Percentiles rank a stretch among this genome's conserved stretches.
phyloP scores from a whole-genome alignment of 2,329 filamentous ascomycete species.

The Stachybotrys elegans region DNA sequence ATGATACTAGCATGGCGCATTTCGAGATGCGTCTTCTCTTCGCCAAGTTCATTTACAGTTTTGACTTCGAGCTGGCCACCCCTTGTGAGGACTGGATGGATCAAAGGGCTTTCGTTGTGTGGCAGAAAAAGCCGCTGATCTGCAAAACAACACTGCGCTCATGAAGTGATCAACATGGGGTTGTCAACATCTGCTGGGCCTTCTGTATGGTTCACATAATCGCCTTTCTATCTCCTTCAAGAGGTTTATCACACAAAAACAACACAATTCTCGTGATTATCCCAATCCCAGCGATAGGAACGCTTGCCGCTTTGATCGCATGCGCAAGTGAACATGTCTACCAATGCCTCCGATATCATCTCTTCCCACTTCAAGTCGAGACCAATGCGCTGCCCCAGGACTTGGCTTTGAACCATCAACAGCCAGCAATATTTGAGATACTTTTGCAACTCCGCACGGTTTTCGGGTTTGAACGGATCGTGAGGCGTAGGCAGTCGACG shows the following conservation, averaged over 20 bases:
- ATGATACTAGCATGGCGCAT: neutral
- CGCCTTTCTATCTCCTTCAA: too few relatives aligned
- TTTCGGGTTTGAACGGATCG: slow-evolving; percentile 12
- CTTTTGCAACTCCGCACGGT: slow-evolving; percentile 15
- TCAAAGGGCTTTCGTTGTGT: neutral
- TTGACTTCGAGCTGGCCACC: neutral
- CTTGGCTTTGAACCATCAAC: slow-evolving; percentile 17
- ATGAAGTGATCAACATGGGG: too few relatives aligned
- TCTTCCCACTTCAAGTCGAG: slow-evolving; percentile 6
- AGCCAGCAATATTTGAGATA: slow-evolving; percentile 23
- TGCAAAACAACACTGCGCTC: too few relatives aligned
- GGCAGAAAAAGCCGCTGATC: neutral
- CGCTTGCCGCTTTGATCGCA: too few relatives aligned
- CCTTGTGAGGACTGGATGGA: neutral
- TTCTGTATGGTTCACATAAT: too few relatives aligned
- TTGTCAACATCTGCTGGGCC: too few relatives aligned
- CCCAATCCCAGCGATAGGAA: too few relatives aligned
- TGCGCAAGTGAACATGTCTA: slow-evolving; percentile 4
- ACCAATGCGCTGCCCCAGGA: slow-evolving; percentile 15
- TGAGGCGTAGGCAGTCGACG: slow-evolving; percentile 8
- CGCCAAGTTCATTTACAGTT: neutral
- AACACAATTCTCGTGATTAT: too few relatives aligned
- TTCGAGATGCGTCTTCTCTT: neutral
- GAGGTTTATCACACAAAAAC: too few relatives aligned
- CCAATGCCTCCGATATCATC: neutral